Base-by-base conservation (phyloP, 768 basidiomycete species). In the Tylopilus subfusipes region DNA sequence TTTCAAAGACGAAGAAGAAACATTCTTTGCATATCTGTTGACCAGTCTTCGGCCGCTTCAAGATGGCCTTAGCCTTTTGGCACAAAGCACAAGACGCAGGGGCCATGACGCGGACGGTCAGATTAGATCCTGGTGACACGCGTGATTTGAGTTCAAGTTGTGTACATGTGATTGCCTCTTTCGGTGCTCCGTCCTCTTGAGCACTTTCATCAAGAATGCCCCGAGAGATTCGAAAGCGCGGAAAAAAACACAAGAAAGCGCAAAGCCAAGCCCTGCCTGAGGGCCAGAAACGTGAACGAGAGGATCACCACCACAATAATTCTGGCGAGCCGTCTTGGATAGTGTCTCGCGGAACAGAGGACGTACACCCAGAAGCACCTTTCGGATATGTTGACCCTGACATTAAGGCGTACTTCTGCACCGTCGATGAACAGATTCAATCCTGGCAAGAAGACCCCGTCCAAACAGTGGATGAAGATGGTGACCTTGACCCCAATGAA, bases 1-100 rank as follows among this genome's bases (percentile, higher is more conserved):
- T 96, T 77, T 99, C 97, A 63, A 99, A 99, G 38, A 98, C 94
- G 61, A 84, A 84, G 76, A 93, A 99, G 74, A 95, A 97, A 68
- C 97, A 99, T 36, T 88, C 85, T 70, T 87, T 89, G 78, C 97
- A 99, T 55, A 98, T 94, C 69, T 94, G 93, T 66, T 98, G 95
- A 0, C 93, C 93, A 1, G 95, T 99, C 72, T 99, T 99, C 3
- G 96, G 97, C 18, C 97, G 79, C 65, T 90, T 95, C 39, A 99
- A 71, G 63, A 98, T 94, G 0, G 97, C 92, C 50, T 85, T 84
- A 4, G 85, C 75, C 4, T 81, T 83, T 16, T 80, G 72, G 68
- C 93, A 93, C 14, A 97, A 76, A 2, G 82, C 83, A 65, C 96
- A 98, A 25, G 75, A 75, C 62, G 84, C 82, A 3, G 93, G 88